Base-by-base conservation (phyloP, 2,329 filamentous ascomycete genomes). In the Cladosporium halotolerans region DNA sequence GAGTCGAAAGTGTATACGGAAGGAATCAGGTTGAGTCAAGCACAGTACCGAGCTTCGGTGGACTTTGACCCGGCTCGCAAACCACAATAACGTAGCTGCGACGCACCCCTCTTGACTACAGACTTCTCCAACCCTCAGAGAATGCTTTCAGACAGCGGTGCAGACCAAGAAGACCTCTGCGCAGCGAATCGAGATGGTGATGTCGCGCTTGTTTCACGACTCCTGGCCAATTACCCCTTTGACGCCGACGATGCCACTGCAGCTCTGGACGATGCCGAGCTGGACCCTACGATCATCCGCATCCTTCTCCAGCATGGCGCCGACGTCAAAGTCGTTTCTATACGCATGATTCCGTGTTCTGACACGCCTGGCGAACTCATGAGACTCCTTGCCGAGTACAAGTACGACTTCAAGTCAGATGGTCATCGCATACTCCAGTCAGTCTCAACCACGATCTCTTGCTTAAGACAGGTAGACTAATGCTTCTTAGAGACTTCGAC, bases 401-500 rank as follows among this genome's bases (percentile, higher is more conserved):
- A 39, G 6, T 54, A 43, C 38, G 43, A 52, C 16, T 46, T 54
- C 36, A 47, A 47, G 42, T 34, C 23, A 33, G 18, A 54, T 8
- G 43, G 55, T 7, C 55, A 57, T 31, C 8, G 23, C 36, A 42
- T 51, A 6, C 53, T 55, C 3, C 40, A 55, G 53, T 55, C 2
- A n/a, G 53, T 47, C n/a, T 42, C 9, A 18, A 8, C 40, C 40
- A 19, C 7, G 41, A 36, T 28, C 7, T 44, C 16, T 18, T 38
- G 7, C 45, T n/a, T 39, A 28, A 1, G 14, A 44, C 4, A 9
- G 23, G 38, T 28, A 16, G 31, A 44, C 32, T 44, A 11, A 51
- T 28, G 2, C 40, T 4, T 16, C 19, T 33, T n/a, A 32, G 50
- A 45, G 50, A 59, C 23, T 59, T 52, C 38, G 46, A 39, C 2